Evolutionary conservation across 1,139 yeast species (phyloP).

Genomic region (Chernovozyma sophiae-reginae): DNA sequence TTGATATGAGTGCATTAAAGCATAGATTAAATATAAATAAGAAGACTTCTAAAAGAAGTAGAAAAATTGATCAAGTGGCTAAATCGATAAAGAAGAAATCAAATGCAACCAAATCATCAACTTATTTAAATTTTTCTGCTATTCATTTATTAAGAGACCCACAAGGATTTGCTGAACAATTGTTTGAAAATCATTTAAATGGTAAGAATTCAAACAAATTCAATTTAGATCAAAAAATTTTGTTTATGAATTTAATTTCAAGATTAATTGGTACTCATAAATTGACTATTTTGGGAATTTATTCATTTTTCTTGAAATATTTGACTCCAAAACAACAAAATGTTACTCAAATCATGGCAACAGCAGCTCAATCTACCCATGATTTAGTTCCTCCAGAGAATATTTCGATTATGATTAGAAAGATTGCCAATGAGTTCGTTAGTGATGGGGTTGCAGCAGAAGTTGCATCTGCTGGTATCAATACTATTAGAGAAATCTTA

Average conservation of each 20-base stretch:
- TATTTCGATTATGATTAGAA: constrained; percentile 72
- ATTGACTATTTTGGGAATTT: constrained; percentile 81
- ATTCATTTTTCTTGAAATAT: constrained; percentile 82
- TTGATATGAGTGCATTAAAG: constrained; percentile 64
- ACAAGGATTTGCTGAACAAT: constrained; percentile 90
- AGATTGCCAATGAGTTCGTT: constrained; percentile 95
- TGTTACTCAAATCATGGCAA: constrained; percentile 95
- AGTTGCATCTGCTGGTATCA: constrained; percentile 96
- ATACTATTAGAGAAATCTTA: constrained; percentile 88
- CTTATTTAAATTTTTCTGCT: constrained; percentile 87
- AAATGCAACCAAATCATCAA: constrained; percentile 50
- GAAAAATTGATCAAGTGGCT: constrained; percentile 69
- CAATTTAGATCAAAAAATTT: constrained; percentile 82
- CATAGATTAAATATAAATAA: constrained; percentile 84
- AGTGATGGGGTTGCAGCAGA: constrained; percentile 98
- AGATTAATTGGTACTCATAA: constrained; percentile 92
- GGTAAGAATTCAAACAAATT: constrained; percentile 64
- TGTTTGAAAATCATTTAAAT: constrained; percentile 69
- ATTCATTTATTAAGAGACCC: constrained; percentile 93
- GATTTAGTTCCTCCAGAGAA: constrained; percentile 96
- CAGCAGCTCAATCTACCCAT: constrained; percentile 94
- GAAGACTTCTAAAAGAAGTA: constrained; percentile 74
- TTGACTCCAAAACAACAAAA: constrained; percentile 91
- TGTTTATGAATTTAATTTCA: constrained; percentile 81
- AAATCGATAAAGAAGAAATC: constrained; percentile 64